Evolutionary conservation across 495 filamentous ascomycete species (phyloP).

Genomic region (Talaromyces adpressus): DNA sequence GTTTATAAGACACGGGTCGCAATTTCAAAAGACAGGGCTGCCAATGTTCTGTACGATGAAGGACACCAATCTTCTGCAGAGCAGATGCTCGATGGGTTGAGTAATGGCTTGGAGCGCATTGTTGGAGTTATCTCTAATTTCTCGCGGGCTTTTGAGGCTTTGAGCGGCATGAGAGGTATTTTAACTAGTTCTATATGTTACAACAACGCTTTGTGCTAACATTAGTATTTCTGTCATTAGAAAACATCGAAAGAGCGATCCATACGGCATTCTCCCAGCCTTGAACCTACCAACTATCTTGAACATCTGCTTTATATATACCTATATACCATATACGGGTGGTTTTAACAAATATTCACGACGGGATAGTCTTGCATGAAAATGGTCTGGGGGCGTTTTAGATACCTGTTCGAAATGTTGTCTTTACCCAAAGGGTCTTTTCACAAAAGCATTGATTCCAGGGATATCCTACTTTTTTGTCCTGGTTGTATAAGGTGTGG

Average conservation of each 20-base stretch:
- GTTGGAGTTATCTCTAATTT: constrained; percentile 48
- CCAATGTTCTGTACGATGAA: constrained; percentile 26
- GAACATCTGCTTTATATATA: neutral
- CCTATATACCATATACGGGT: neutral
- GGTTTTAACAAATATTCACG: neutral
- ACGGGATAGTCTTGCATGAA: neutral
- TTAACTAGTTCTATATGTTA: neutral
- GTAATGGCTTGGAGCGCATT: constrained; percentile 45
- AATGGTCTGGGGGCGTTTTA: neutral
- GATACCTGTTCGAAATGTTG: neutral
- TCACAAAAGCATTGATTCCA: neutral
- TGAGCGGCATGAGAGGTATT: constrained; percentile 56
- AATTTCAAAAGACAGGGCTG: constrained; percentile 40
- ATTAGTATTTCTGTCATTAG: constrained; percentile 11
- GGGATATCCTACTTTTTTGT: neutral
- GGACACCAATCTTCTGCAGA: constrained; percentile 26
- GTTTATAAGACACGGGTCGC: constrained; percentile 42
- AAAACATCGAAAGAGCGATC: constrained; percentile 41
- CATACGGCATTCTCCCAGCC: constrained; percentile 30
- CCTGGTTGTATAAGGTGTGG: neutral
- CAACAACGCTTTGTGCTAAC: constrained; percentile 7
- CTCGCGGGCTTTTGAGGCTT: constrained; percentile 50
- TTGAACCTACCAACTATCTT: neutral
- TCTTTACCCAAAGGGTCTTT: neutral
- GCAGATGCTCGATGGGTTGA: constrained; percentile 43